Base-by-base conservation (phyloP, 2,329 filamentous ascomycete species). In the Clonostachys solani region DNA sequence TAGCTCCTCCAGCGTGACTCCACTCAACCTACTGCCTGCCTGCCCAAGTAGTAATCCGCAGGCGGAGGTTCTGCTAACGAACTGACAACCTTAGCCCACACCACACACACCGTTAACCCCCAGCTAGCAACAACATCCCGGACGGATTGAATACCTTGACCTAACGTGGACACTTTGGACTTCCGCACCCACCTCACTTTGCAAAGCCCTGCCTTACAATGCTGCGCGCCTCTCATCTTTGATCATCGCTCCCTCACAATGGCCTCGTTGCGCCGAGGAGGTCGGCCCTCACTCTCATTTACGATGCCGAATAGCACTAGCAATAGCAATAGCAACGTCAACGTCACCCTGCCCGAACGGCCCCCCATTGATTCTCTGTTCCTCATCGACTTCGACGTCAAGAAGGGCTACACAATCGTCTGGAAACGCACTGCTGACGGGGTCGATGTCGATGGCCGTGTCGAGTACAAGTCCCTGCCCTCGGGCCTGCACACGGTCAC, bases 401-500 rank as follows among this genome's bases (percentile, higher is more conserved):
- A 92, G 66, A 86, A 90, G 59, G 91, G 91, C 73, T 95, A 86
- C 68, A 95, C 90, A 42, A 87, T 97, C 61, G 82, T 83, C 35
- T 97, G 94, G 94, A 90, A 95, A 66, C 83, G 81, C 54, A 81
- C 86, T 12, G 69, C 82, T 2, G 75, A 83, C 13, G 84, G 81
- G 43, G 77, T 92, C 69, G 76, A 80, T 66, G 79, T 97, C 43
- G 89, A 95, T 56, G 90, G 90, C 47, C 83, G 87, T 19, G 90
- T 96, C 59, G 94, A 99, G 69, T 99, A 91, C 78, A 97, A 96
- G 69, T 95, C 90, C 51, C 78, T 99, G 42, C 94, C 94, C 3
- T 97, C 92, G 0, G 94, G 94, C 19, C 69, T 96, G 44, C 94
- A 99, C 68, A 87, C 89, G 48, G 89, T 97, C 17, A 75, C 85